Percentiles rank a stretch among this genome's conserved stretches.
phyloP scores from a whole-genome alignment of 192 early-diverging fungal genomes.

The Coemansia sp. region DNA sequence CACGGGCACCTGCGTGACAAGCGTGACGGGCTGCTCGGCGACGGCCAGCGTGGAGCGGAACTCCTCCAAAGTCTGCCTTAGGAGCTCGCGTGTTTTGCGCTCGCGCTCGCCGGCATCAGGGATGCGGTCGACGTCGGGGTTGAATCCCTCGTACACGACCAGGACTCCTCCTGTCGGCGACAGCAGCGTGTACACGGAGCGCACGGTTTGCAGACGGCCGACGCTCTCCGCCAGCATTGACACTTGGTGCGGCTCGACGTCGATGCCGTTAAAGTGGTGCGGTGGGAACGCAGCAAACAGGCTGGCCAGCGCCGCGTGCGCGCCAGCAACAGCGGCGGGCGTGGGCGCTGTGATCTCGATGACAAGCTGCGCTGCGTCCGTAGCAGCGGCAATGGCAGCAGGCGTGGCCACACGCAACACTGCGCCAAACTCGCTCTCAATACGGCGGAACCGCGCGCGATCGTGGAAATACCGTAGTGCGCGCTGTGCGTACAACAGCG shows the following conservation, averaged over 20 bases:
- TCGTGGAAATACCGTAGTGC: conserved; percentile 78
- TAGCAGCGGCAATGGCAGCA: conserved; percentile 33
- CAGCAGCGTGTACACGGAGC: conserved; percentile 79
- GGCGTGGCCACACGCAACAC: conserved; percentile 62
- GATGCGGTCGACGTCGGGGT: conserved; percentile 53
- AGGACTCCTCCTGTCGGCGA: conserved; percentile 71
- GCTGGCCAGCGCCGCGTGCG: conserved; percentile 59
- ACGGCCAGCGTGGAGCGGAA: conserved; percentile 65
- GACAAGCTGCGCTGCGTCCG: conserved; percentile 54
- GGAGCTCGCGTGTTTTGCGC: conserved; percentile 56
- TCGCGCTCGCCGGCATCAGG: conserved; percentile 60
- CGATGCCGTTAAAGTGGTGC: conserved; percentile 64
- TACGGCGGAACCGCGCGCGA: conserved; percentile 69
- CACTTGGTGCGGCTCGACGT: conserved; percentile 80
- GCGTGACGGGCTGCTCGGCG: conserved; percentile 68
- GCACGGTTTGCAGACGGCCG: conserved; percentile 65
- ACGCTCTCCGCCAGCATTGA: conserved; percentile 67
- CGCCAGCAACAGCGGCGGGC: conserved; percentile 63
- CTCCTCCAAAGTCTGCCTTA: conserved; percentile 64
- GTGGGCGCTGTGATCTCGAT: conserved; percentile 82
- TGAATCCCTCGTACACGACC: conserved; percentile 74
- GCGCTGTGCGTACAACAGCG: conserved; percentile 63
- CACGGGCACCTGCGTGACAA: conserved; percentile 64
- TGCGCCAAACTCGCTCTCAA: conserved; percentile 73
- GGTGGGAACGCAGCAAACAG: conserved; percentile 64